A percentile compares a stretch with the other conserved stretches of the same genome.
These are phyloP conservation scores for Symbiodinium natans DNA, from an alignment of 73 alveolate species.

Conservation along the genomic window DNA sequence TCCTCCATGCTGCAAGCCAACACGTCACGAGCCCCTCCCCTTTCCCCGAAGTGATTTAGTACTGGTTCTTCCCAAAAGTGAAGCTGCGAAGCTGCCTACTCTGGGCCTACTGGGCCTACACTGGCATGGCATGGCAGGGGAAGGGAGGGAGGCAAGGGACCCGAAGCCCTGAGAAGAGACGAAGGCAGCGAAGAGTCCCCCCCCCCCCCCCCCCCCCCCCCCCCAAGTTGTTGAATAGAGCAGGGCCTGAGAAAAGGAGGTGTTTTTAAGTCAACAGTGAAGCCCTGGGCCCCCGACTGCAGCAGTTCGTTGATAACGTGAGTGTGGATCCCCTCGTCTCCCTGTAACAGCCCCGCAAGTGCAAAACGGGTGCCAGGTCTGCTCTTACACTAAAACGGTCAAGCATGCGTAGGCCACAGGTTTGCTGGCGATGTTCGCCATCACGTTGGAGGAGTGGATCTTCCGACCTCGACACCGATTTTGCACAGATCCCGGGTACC, in stretches of 20 bases:
- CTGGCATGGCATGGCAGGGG: too few species aligned
- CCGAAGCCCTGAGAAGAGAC: too few species aligned
- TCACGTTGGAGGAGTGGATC: constrained; percentile 85
- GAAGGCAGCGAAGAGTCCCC: not conserved
- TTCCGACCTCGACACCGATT: constrained; percentile 34
- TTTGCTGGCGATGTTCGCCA: constrained; percentile 94
- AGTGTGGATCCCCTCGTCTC: constrained; percentile 89
- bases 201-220: too few species aligned
- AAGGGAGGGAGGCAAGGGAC: too few species aligned
- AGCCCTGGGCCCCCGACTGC: constrained; percentile 16
- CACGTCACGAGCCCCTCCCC: too few species aligned
- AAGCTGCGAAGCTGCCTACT: too few species aligned
- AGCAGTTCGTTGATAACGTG: constrained; percentile 54
- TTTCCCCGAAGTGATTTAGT: too few species aligned
- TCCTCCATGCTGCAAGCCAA: too few species aligned
- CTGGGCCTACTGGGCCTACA: too few species aligned
- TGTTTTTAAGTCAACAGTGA: not conserved
- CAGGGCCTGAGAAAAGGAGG: not conserved
- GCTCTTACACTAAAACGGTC: not conserved
- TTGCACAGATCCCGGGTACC: too few species aligned
- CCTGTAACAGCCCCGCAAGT: not conserved
- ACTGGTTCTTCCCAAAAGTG: too few species aligned
- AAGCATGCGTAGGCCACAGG: constrained; percentile 31
- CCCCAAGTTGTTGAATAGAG: not conserved
- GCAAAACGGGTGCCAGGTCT: not conserved